These are phyloP conservation scores for Bacterosira constricta DNA, from an alignment of 108 stramenopile species.

Conservation along the genomic window DNA sequence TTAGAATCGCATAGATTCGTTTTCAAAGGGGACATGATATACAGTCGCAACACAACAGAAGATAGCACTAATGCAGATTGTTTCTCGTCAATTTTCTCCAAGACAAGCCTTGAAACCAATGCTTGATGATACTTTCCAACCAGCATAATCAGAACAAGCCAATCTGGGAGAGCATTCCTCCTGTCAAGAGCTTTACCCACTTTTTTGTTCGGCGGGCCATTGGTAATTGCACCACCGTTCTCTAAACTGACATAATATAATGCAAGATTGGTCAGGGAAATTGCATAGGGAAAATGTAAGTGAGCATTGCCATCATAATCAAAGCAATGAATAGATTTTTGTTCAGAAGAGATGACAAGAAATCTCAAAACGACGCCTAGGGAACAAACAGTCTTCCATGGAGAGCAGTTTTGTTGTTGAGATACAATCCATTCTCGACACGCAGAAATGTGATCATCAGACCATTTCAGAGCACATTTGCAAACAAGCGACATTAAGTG, in stretches of 20 bases:
- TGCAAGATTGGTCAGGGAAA: conserved; percentile 1
- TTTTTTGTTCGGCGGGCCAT: not conserved
- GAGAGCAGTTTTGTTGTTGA: not conserved
- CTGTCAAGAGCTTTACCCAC: not conserved
- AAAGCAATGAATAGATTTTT: conserved; percentile 15
- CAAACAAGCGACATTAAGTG: conserved; percentile 41
- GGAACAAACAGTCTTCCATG: conserved; percentile 17
- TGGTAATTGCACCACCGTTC: not conserved
- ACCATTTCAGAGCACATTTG: conserved; percentile 53
- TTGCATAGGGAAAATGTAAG: not conserved
- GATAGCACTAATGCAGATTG: not conserved
- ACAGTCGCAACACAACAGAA: conserved; percentile 55
- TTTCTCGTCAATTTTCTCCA: conserved; percentile 29
- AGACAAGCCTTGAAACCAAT: conserved; percentile 29
- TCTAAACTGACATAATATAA: not conserved
- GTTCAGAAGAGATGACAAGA: conserved; percentile 43
- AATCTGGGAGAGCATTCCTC: conserved; percentile 50
- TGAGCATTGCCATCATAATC: conserved; percentile 1
- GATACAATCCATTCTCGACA: conserved; percentile 58
- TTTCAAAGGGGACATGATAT: conserved; percentile 50
- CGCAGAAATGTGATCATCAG: conserved; percentile 29
- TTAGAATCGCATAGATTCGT: conserved; percentile 52
- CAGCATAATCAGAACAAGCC: conserved; percentile 49
- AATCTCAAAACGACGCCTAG: conserved; percentile 40
- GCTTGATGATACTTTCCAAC: conserved; percentile 43